phyloP scores from a whole-genome alignment of 2,329 filamentous ascomycete genomes.

The Penicillium sp. region DNA sequence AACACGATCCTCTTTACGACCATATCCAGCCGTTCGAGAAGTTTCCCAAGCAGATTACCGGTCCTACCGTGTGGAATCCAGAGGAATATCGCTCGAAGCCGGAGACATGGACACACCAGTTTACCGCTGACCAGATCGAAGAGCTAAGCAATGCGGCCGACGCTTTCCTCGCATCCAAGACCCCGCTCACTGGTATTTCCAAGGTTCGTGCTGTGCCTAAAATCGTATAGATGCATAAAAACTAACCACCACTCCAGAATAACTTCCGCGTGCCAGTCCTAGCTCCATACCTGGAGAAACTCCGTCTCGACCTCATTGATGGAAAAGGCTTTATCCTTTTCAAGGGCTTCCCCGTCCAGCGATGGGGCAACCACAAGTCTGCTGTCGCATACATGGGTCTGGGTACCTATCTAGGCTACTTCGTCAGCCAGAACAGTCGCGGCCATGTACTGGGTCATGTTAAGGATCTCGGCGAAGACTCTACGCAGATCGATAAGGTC shows the following conservation, averaged over 20 bases:
- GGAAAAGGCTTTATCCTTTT: slow-evolving; percentile 90
- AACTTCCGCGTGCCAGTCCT: slow-evolving; percentile 64
- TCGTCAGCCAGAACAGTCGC: slow-evolving; percentile 79
- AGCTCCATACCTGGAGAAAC: slow-evolving; percentile 51
- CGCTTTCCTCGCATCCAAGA: slow-evolving; percentile 64
- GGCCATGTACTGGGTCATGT: slow-evolving; percentile 88
- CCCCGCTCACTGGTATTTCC: slow-evolving; percentile 69
- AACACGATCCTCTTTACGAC: slow-evolving; percentile 68
- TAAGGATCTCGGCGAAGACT: slow-evolving; percentile 82
- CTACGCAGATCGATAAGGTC: slow-evolving; percentile 77
- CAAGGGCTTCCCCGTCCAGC: slow-evolving; percentile 74
- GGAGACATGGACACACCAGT: slow-evolving; percentile 70
- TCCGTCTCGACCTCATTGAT: slow-evolving; percentile 69
- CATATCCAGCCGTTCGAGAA: slow-evolving; percentile 64
- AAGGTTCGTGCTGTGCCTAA: slow-evolving; percentile 41
- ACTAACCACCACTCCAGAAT: slow-evolving; percentile 31
- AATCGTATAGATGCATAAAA: neutral
- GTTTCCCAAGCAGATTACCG: slow-evolving; percentile 70
- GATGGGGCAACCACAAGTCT: slow-evolving; percentile 77
- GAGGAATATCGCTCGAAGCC: slow-evolving; percentile 63
- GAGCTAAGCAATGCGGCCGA: slow-evolving; percentile 69
- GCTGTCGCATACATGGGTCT: slow-evolving; percentile 90
- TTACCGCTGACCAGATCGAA: slow-evolving; percentile 64
- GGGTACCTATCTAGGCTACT: slow-evolving; percentile 81
- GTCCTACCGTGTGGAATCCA: slow-evolving; percentile 70